These are phyloP conservation scores for Penicillium silybi DNA, from an alignment of 495 filamentous ascomycete genomes.

Conservation along the genomic window DNA sequence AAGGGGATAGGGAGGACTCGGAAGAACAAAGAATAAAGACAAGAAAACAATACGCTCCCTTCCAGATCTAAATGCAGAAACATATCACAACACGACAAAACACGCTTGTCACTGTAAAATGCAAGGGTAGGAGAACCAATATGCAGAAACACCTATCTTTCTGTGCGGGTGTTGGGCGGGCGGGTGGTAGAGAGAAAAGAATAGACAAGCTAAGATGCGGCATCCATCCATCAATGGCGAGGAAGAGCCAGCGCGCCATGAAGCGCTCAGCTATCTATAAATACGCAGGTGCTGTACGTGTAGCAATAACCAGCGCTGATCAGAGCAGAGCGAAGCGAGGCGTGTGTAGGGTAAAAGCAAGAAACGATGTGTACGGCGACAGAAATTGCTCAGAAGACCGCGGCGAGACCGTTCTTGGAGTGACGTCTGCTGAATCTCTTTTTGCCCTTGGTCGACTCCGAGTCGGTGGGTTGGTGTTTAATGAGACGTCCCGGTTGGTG, in stretches of 20 bases:
- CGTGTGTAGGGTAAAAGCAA: slow-evolving; percentile 1
- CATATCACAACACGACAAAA: slow-evolving; percentile 23
- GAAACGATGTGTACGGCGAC: neutral
- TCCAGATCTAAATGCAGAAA: slow-evolving; percentile 44
- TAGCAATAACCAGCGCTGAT: neutral
- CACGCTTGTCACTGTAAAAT: slow-evolving; percentile 44
- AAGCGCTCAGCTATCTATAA: neutral
- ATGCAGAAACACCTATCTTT: slow-evolving; percentile 18
- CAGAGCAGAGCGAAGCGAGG: neutral
- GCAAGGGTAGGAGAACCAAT: slow-evolving; percentile 28
- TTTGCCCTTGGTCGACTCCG: slow-evolving; percentile 57
- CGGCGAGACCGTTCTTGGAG: slow-evolving; percentile 83
- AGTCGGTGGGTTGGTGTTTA: slow-evolving; percentile 45
- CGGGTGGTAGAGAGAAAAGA: neutral
- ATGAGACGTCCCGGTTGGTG: slow-evolving; percentile 39
- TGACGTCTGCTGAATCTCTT: slow-evolving; percentile 88
- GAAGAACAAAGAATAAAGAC: slow-evolving; percentile 12
- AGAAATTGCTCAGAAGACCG: slow-evolving; percentile 57
- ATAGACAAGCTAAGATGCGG: neutral
- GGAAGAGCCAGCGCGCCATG: neutral
- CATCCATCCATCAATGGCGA: neutral
- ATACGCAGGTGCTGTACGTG: neutral
- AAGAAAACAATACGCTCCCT: slow-evolving; percentile 32
- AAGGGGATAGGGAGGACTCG: slow-evolving; percentile 7
- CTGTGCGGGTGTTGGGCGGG: too few relatives aligned